These are phyloP conservation scores for Malassezia restricta DNA, from an alignment of 1,284 basidiomycete species.

Conservation along the genomic window DNA sequence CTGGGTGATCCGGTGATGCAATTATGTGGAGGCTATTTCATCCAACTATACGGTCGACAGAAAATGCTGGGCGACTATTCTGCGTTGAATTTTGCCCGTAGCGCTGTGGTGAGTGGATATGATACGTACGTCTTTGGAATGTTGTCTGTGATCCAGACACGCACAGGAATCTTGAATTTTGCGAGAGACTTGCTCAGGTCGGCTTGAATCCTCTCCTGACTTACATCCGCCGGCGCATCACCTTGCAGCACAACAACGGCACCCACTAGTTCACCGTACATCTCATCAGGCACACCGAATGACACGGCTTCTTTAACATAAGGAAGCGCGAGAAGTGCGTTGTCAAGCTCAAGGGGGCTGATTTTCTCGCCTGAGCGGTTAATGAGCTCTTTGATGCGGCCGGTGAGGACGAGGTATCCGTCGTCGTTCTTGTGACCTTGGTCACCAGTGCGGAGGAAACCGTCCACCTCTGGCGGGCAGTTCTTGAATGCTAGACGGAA, in stretches of 20 bases:
- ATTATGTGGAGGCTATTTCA: conserved; percentile 6
- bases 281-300: conserved; percentile 47
- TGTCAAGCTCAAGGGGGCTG: conserved; percentile 56
- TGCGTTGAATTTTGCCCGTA: conserved; percentile 42
- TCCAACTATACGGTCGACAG: conserved; percentile 2
- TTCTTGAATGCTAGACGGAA: conserved; percentile 35
- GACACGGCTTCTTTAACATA: conserved; percentile 52
- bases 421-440: conserved; percentile 56
- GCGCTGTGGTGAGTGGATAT: conserved; percentile 13
- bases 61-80: conserved; percentile 36
- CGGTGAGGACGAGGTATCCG: conserved; percentile 53
- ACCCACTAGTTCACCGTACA: conserved; percentile 46
- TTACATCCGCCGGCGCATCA: conserved; percentile 15
- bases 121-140: conserved; percentile 44
- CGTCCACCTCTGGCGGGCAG: conserved; percentile 22
- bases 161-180: conserved; percentile 47
- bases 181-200: conserved; percentile 33
- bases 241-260: conserved; percentile 43
- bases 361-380: conserved; percentile 57
- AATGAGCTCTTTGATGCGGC: conserved; percentile 45
- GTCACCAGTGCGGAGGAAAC: conserved; percentile 56
- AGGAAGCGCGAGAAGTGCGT: conserved; percentile 49
- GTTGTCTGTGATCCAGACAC: conserved; percentile 44
- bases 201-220: conserved; percentile 30
- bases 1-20: not conserved